Evolutionary conservation across 1,139 yeast genomes (phyloP), one percentile per base, ranked within the genome.

Genomic region (Protomyces inouyei): DNA sequence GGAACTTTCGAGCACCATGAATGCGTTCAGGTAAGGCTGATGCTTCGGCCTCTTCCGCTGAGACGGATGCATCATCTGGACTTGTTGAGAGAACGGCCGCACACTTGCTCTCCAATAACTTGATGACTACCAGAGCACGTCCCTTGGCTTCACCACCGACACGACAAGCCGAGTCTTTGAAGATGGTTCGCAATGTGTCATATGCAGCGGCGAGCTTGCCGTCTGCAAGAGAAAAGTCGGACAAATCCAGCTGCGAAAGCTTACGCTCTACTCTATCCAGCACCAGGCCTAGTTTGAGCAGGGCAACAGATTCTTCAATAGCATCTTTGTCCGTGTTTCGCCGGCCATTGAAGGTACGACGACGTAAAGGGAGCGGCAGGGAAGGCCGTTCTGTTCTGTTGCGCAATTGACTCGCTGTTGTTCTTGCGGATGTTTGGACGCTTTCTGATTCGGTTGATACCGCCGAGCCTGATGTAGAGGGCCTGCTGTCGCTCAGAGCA

Each of bases 1-100:
- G 53, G 45, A 59, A 59, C 45, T 40, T 59, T 12, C 63, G 52
- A 23, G 63, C 63, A 14, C 63, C 63, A 21, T 59, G 55, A n/a
- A 59, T 59, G 10, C 46, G 25, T 3, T 52, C 63, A 4, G 63
- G 57, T 32, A 43, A 21, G 12, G 21, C 12, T n/a, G 48, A 43
- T 21, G 48, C 48, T 16, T 43, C 23, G 14, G 43, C 43, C 12
- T 43, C 48, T 16, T 43, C 48, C 9, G 16, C 48, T 16, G 48
- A n/a, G 12, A 3, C 9, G 4, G 48, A 18, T 18, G 23, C 48
- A 10, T 43, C 48, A 5, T 43, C 48, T n/a, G 23, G 23, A 16
- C 14, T 4, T 5, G 25, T 6, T 16, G 48, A 43, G 23, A 59
- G 40, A 18, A 59, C 63, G 5, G 56, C 56, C 21, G 63, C 53